These are phyloP conservation scores for Calocybe cyanea DNA, from an alignment of 768 basidiomycete genomes.

Conservation along the genomic window DNA sequence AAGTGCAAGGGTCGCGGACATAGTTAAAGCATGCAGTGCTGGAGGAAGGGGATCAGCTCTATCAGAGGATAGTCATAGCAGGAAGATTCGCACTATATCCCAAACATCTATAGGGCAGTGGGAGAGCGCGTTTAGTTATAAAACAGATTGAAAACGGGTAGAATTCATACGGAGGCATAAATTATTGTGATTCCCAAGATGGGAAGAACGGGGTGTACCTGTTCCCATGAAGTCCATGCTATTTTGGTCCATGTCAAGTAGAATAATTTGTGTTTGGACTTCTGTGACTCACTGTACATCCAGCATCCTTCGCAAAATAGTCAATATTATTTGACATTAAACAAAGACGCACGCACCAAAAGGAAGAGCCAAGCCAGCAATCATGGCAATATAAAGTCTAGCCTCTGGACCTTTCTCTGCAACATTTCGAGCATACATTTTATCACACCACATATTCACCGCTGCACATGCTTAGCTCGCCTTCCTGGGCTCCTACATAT, in stretches of 20 bases:
- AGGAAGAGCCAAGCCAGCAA: not conserved
- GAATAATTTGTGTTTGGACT: no score
- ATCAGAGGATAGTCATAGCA: not conserved
- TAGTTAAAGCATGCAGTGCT: no score
- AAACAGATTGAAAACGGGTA: not conserved
- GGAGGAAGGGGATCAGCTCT: no score
- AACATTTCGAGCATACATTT: not conserved
- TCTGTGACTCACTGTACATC: constrained; percentile 1
- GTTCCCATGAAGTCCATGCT: constrained; percentile 2
- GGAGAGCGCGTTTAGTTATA: not conserved
- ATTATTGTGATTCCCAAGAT: constrained; percentile 3
- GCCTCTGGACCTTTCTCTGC: not conserved
- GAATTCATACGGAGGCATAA: not conserved
- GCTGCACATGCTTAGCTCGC: not conserved
- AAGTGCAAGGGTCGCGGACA: no score
- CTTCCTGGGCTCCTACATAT: no score
- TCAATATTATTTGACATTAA: not conserved
- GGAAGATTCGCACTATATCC: not conserved
- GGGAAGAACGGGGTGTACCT: constrained; percentile 1
- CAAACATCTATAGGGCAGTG: not conserved
- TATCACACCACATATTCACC: constrained; percentile 2
- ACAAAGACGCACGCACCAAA: not conserved
- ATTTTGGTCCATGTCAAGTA: not conserved
- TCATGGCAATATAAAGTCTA: constrained; percentile 3
- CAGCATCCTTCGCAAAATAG: not conserved